Evolutionary conservation across 2,329 filamentous ascomycete genomes (phyloP).

Genomic region (Clarireedia monteithiana): DNA sequence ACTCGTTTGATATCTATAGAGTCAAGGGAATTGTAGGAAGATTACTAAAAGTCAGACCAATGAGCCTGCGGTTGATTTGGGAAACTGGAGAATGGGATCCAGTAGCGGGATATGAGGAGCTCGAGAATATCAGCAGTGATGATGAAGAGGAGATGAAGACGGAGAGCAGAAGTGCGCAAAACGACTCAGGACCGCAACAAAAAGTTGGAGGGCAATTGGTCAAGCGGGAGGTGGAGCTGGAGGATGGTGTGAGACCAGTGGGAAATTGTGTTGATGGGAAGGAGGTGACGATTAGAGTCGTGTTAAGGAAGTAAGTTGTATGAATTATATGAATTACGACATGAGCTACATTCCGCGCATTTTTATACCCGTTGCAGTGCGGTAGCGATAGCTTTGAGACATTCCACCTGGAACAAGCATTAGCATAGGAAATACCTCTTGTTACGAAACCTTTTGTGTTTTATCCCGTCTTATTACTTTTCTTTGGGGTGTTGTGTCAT

Average conservation of each 20-base stretch:
- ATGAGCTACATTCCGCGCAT: no score
- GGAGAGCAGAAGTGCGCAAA: background rate
- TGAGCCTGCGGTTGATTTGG: constrained; percentile 65
- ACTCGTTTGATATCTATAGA: constrained; percentile 70
- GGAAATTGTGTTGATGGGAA: constrained; percentile 74
- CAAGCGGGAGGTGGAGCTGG: constrained; percentile 71
- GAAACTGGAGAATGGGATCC: constrained; percentile 90
- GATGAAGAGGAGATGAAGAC: constrained; percentile 35
- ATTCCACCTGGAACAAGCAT: no score
- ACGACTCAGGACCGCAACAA: background rate
- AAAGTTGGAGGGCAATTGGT: constrained; percentile 49
- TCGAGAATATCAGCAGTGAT: constrained; percentile 45
- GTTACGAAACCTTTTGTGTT: no score
- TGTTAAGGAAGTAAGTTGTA: constrained; percentile 30
- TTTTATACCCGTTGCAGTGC: no score
- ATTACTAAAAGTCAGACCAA: constrained; percentile 57
- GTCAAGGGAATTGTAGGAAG: constrained; percentile 71
- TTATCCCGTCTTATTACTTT: no score
- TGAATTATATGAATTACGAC: no score
- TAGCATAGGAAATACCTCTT: no score
- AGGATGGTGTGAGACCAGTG: constrained; percentile 70
- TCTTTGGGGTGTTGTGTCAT: no score
- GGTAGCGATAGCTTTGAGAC: no score
- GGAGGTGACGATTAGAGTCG: constrained; percentile 65
- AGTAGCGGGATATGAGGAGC: constrained; percentile 53